Evolutionary conservation across 345 rosid species (phyloP).

Genomic region (Aethionema arabicum): DNA sequence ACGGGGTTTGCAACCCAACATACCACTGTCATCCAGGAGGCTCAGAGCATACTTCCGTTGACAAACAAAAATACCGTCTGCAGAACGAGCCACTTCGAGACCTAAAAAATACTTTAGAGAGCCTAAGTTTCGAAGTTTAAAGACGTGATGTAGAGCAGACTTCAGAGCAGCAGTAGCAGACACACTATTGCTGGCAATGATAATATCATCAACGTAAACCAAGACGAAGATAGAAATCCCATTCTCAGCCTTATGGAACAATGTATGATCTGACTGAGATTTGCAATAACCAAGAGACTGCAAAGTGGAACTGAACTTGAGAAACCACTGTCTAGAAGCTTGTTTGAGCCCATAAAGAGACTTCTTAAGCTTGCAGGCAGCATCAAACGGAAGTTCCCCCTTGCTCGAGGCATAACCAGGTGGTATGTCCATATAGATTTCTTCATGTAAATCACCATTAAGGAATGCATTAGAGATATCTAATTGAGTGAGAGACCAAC

Average conservation of each 20-base stretch:
- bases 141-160: too few species aligned
- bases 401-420: background rate
- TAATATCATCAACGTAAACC: background rate
- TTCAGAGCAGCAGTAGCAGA: too few species aligned
- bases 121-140: background rate
- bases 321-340: background rate
- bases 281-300: fast-evolving
- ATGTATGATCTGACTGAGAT: background rate
- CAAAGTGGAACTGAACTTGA: background rate
- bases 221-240: background rate
- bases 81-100: background rate
- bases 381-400: background rate
- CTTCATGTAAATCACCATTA: background rate
- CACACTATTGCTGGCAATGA: background rate
- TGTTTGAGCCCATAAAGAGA: background rate
- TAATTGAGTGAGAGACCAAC: background rate
- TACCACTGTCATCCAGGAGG: background rate
- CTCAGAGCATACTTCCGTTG: background rate
- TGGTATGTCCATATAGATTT: background rate
- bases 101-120: background rate
- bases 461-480: background rate
- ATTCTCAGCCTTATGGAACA: background rate
- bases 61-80: background rate
- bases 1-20: background rate
- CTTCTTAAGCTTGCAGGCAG: background rate